Evolutionary conservation across 352 stramenopile genomes (phyloP), one percentile per base, ranked within the genome.

Genomic region (Phytophthora pini): DNA sequence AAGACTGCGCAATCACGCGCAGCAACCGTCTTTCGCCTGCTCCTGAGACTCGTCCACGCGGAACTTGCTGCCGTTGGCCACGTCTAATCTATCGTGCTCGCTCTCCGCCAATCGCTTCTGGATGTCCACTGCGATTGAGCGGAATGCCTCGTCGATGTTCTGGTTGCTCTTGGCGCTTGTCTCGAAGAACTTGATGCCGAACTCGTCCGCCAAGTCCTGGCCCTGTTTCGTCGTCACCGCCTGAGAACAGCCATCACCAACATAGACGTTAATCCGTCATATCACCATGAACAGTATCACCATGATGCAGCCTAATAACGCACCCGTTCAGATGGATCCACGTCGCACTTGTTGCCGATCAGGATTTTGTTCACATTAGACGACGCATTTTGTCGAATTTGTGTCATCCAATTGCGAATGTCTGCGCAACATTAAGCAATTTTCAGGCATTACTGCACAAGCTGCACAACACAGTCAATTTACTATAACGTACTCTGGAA

Each of bases 281-380:
- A 53, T 29, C 58, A 52, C 24, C 17, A 9, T 4, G 22, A 13
- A 4, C 53, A 43, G 3, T 48, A 12, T 17, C 20, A 10, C 10
- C 29, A 11, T 36, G 8, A 12, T 5, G 20, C 22, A 2, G 22
- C 13, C 36, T 36, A 46, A 32, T n/a, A 43, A 75, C 85, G 56
- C 62, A 98, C 94, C 70, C 98, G 93, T 67, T 99, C 91, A 9
- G 93, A 97, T n/a, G 83, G 76, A 63, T 98, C 89, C 17, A 99
- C 88, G 81, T 99, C 98, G 64, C 92, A 98, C 80, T 99, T 99
- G 90, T 99, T 99, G 48, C 97, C 98, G 26, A 99, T 97, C 8
- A 99, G 84, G 39, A 99, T 96, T 80, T 99, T 99, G 84, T 99
- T 99, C 24, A 99, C 96, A 82, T 99, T 99, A 68, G 98, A 97